Base-by-base conservation (phyloP, 192 early-diverging fungal genomes). In the Funneliformis geosporum region DNA sequence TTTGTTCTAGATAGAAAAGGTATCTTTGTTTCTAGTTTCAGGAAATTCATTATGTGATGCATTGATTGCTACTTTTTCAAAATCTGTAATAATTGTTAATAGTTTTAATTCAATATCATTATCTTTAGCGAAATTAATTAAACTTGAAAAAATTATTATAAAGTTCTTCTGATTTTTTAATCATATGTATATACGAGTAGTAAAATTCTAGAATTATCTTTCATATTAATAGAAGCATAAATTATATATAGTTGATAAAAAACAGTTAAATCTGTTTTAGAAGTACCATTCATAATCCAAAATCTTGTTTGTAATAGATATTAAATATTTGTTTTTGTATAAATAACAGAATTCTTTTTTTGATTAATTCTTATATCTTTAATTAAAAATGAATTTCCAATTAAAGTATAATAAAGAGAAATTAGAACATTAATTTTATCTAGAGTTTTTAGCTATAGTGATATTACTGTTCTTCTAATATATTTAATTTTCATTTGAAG, bases 21-120 rank as follows among this genome's bases (percentile, higher is more conserved):
- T 40, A 72, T 11, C n/a, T 72, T 72, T 72, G 2, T 72, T 72
- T 46, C 12, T 42, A 44, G 44, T 40, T 43, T 18, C 70, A 23
- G 40, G 21, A 23, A 72, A 72, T 46, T 28, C 40, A 50, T 6
- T 23, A 72, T 2, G 10, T 12, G 70, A 42, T 28, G 70, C 70
- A 72, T 72, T 43, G 1, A 72, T 72, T 12, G 70, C 70, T 46
- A 40, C 40, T 1, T 44, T 0, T 23, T 72, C 70, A 72, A 72
- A 72, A 72, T 72, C 70, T 11, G 70, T 72, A 14, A 72, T n/a
- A 21, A 72, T 72, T 21, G 23, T 46, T 23, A 18, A 23, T 8
- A 4, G 21, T 0, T 43, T 42, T 5, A 72, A 18, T 44, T 43
- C 4, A 50, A 72, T 12, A n/a, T 72, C 4, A 50, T 72, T 42